Evolutionary conservation across 345 rosid species (phyloP).

Genomic region (Eucalyptus lansdowneana): DNA sequence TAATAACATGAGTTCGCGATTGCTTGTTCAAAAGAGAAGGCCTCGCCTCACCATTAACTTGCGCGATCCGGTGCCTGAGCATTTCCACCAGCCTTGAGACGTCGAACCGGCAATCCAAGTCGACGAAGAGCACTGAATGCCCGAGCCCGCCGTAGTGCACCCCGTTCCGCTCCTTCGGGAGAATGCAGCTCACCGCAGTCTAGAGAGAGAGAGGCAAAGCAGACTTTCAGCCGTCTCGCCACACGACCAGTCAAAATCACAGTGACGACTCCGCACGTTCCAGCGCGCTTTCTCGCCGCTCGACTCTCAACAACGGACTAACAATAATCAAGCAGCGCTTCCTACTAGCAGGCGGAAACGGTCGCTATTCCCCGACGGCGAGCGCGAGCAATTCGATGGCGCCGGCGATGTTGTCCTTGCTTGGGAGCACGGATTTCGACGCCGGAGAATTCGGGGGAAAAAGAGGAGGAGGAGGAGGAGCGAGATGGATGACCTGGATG

Average conservation of each 20-base stretch:
- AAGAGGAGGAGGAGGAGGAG: too few relatives aligned
- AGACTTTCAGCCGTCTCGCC: not conserved
- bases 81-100: conserved; percentile 42
- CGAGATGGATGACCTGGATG: conserved; percentile 17
- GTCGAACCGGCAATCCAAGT: conserved; percentile 75
- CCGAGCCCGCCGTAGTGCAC: conserved; percentile 64
- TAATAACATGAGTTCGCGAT: not conserved
- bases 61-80: conserved; percentile 37
- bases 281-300: not conserved
- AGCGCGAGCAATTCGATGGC: not conserved
- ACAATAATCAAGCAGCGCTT: not conserved
- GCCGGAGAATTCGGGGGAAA: not conserved
- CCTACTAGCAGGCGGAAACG: not conserved
- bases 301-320: not conserved
- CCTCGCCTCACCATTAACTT: conserved; percentile 7
- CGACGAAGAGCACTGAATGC: conserved; percentile 40
- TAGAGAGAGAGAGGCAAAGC: not conserved
- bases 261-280: not conserved
- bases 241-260: not conserved
- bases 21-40: not conserved
- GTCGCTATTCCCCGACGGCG: not conserved
- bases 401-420: not conserved
- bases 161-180: conserved; percentile 56
- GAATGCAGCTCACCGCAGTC: conserved; percentile 55
- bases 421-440: not conserved